Conservation (phyloP, 116 monocot genomes). For the Phalaenopsis hybrid region DNA sequence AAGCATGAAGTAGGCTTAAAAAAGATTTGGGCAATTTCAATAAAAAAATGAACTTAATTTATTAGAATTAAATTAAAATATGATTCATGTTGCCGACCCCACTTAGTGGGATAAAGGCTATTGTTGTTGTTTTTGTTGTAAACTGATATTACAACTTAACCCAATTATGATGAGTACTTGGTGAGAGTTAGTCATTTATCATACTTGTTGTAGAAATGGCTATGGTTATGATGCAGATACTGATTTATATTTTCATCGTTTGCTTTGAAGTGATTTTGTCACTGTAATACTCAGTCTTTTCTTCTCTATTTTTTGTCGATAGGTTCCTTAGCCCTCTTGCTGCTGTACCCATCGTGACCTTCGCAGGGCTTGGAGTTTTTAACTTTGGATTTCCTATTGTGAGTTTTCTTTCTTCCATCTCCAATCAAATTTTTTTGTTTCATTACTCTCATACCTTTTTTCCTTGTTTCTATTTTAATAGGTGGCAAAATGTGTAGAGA, state of each 20-base stretch:
- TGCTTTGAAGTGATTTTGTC: background rate
- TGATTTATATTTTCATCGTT: background rate
- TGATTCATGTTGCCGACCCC: too few relatives aligned
- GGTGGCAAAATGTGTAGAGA: constrained; percentile 52
- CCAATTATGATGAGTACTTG: too few relatives aligned
- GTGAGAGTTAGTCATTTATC: background rate
- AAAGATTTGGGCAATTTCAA: too few relatives aligned
- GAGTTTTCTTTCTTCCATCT: constrained; percentile 12
- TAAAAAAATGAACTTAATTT: too few relatives aligned
- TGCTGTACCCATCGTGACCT: constrained; percentile 64
- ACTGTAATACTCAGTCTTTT: background rate
- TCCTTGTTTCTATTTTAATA: constrained; percentile 7
- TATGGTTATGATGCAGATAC: too few relatives aligned
- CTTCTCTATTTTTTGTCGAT: background rate
- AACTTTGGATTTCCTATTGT: constrained; percentile 72
- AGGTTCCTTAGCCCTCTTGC: constrained; percentile 93
- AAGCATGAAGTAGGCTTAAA: too few relatives aligned
- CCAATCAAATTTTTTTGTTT: background rate
- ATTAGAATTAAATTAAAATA: too few relatives aligned
- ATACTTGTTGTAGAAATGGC: background rate
- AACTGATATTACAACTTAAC: too few relatives aligned
- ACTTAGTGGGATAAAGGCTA: too few relatives aligned
- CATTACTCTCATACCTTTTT: background rate
- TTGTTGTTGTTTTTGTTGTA: too few relatives aligned
- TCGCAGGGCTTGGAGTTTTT: constrained; percentile 66